Evolutionary conservation across 2,329 filamentous ascomycete species (phyloP), one percentile per base, ranked within the genome.

Genomic region (Erysiphe pulchra): DNA sequence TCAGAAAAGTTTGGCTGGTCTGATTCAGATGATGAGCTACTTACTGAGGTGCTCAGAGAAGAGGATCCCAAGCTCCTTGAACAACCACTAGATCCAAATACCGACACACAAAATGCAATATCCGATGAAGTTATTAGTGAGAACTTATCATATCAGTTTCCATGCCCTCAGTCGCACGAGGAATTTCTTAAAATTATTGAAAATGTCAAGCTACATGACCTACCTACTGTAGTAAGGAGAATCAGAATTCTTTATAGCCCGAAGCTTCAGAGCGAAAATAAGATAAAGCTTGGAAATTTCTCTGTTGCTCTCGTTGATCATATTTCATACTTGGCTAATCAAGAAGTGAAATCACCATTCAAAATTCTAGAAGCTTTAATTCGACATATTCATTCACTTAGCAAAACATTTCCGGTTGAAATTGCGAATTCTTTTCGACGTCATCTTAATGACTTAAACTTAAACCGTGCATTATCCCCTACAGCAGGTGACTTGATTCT

Each of bases 171-270:
- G 52, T 77, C 71, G 31, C 80, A 87, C 51, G 67, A 73, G 11
- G 79, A 92, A 53, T 68, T 98, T 41, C 61, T 85, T 30, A 60
- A 70, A 17, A 67, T 81, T 2, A 69, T 79, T 42, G 66, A 73
- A 44, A 64, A 67, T 37, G 68, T 86, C 36, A 63, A 77, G 0
- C 57, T 70, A 14, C 63, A 74, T 11, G 77, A 83, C 54, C 62
- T 87, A 1, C 79, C 85, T 0, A 80, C 73, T 0, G 77, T 92
- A 37, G 69, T 98, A 20, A 86, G 93, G 60, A 75, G 87, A 49
- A 90, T 98, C 54, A 76, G 90, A 61, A 80, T 86, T 12, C 65
- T 93, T n/a, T 80, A 95, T 58, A 85, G 95, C 57, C 81, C 87
- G 8, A 86, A 87, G 52, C 70, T 98, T 31, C 75, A 80, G 50